These are phyloP conservation scores for Chlamydomonas asymmetrica DNA, from an alignment of 139 green algal species.

Conservation along the genomic window DNA sequence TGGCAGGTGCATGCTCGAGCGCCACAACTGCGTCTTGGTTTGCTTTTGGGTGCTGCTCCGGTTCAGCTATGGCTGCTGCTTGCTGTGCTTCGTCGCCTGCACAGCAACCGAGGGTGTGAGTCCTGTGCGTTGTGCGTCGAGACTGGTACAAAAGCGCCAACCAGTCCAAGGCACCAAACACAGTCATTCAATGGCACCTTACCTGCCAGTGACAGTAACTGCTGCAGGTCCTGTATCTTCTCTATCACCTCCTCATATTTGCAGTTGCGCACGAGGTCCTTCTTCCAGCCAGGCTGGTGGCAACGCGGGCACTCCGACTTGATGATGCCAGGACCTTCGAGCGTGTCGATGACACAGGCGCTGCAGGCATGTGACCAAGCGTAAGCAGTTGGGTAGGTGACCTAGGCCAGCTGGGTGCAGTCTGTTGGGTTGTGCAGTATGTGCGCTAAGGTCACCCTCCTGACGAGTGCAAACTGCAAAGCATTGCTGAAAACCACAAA, in stretches of 20 bases:
- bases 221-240: neutral
- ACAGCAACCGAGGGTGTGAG: neutral
- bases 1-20: too few relatives aligned
- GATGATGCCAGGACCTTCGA: conserved; percentile 66
- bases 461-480: neutral
- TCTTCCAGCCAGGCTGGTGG: conserved; percentile 62
- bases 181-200: neutral
- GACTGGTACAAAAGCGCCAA: neutral
- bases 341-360: conserved; percentile 51
- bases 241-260: neutral
- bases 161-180: neutral
- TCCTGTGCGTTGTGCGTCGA: neutral
- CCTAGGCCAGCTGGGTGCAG: neutral
- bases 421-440: neutral
- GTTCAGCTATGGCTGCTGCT: neutral
- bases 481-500: neutral
- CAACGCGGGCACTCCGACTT: conserved; percentile 63
- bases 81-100: neutral
- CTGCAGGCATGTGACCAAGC: conserved; percentile 14
- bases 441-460: neutral
- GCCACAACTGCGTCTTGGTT: neutral
- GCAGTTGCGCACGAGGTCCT: conserved; percentile 52
- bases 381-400: neutral
- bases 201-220: neutral
- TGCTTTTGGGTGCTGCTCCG: too few relatives aligned